These are phyloP conservation scores for Ophiostoma angusticollis DNA, from an alignment of 2,329 filamentous ascomycete genomes.

Conservation along the genomic window DNA sequence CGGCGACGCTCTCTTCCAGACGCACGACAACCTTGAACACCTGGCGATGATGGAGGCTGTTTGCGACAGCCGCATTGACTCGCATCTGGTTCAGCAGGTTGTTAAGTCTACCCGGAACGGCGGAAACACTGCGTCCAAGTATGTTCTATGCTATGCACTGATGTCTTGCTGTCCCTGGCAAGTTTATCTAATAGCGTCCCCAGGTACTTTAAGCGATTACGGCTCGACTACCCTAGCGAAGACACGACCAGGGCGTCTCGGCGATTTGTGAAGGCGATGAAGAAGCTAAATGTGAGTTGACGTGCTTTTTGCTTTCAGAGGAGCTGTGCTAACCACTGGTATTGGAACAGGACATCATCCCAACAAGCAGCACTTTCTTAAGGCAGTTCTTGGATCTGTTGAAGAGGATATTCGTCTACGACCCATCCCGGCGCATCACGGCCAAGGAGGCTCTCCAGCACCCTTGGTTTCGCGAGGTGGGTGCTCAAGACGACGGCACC, in stretches of 20 bases:
- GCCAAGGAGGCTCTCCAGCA: conserved; percentile 54
- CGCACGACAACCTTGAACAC: conserved; percentile 60
- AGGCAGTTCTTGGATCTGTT: conserved; percentile 51
- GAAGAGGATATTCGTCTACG: conserved; percentile 55
- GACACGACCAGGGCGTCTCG: conserved; percentile 53
- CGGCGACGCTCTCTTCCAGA: conserved; percentile 58
- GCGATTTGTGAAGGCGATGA: conserved; percentile 62
- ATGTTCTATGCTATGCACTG: conserved; percentile 14
- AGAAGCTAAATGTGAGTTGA: conserved; percentile 45
- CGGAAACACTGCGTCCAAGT: conserved; percentile 54
- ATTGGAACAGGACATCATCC: conserved; percentile 61
- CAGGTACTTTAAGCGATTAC: conserved; percentile 55
- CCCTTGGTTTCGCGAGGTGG: conserved; percentile 53
- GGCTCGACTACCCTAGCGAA: conserved; percentile 49
- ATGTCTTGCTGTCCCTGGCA: neutral
- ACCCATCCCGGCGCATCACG: conserved; percentile 51
- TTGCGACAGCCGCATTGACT: conserved; percentile 45
- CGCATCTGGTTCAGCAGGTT: conserved; percentile 42
- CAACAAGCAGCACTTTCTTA: conserved; percentile 44
- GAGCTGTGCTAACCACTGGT: conserved; percentile 12
- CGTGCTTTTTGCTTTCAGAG: neutral
- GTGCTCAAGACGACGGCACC: conserved; percentile 52
- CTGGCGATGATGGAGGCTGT: conserved; percentile 66
- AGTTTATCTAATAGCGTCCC: neutral
- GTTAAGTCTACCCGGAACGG: conserved; percentile 44